Percentiles rank a stretch among this genome's conserved stretches.
These are phyloP conservation scores for Monosiga brevicollis DNA, from an alignment of 78 protist genomes.

Conservation along the genomic window DNA sequence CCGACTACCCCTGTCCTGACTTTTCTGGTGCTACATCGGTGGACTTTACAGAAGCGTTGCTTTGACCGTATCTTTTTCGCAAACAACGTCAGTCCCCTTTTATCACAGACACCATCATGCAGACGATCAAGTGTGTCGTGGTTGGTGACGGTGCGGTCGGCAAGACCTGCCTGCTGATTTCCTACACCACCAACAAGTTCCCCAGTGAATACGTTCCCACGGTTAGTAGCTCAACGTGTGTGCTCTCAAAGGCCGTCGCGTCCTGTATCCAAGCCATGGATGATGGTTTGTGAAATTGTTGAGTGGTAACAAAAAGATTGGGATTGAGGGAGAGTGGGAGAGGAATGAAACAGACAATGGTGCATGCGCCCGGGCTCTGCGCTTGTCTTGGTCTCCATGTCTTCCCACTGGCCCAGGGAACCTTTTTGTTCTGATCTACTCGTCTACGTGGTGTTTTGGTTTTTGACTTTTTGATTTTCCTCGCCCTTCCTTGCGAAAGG, in stretches of 20 bases:
- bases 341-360: no score
- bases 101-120: slow-evolving; percentile 6
- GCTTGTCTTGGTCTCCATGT: neutral
- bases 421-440: no score
- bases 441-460: no score
- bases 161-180: slow-evolving; percentile 45
- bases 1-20: neutral
- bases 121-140: slow-evolving; percentile 48
- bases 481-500: neutral
- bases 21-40: neutral
- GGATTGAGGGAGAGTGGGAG: no score
- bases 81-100: neutral
- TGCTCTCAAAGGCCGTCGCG: no score
- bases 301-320: no score
- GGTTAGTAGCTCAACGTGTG: neutral
- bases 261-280: no score
- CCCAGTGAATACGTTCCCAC: slow-evolving; percentile 38
- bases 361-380: no score
- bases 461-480: neutral
- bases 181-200: slow-evolving; percentile 34
- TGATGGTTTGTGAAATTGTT: no score
- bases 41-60: neutral
- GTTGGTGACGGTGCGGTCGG: slow-evolving; percentile 77
- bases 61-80: neutral
- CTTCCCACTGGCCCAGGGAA: no score